Evolutionary conservation across 768 basidiomycete species (phyloP), one percentile per base, ranked within the genome.

Genomic region (Termitomyces sp.): DNA sequence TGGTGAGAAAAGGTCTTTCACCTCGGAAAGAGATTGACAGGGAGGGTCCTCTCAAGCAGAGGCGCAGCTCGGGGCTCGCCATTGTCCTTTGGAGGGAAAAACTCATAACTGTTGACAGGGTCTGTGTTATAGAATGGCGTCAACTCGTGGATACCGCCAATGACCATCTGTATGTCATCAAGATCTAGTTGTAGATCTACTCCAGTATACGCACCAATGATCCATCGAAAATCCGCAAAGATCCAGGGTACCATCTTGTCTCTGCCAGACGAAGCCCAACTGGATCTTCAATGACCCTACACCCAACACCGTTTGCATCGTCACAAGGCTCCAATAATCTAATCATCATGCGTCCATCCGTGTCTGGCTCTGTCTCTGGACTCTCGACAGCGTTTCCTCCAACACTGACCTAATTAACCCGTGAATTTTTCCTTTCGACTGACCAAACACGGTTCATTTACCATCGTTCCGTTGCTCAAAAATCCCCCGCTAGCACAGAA

Each of bases 41-140:
- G 72, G 33, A 73, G 59, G 57, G 55, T 66, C 3, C 60, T 49
- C 50, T 55, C 38, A n/a, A 60, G 59, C 4, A 60, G 55, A 45
- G 53, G 13, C 7, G 59, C 24, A 24, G 45, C 45, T 20, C 59
- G 44, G 13, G 59, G 59, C 20, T 55, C 5, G 55, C 76, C 75
- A 20, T 73, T 70, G 55, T 78, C 76, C 57, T 79, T 79, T 3
- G 60, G 48, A 42, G 60, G 60, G 18, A 61, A 61, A 24, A 57
- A 79, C 59, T 78, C 78, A 56, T 75, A 73, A 0, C 84, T 87
- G 69, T 86, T 87, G 55, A 83, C 81, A 4, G 85, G 85, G 55
- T 76, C 79, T 33, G 81, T 84, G 67, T 89, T 63, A 48, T 63
- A 63, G 55, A 63, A 63, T 13, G 12, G 12, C 22, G 58, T 63